Base-by-base conservation (phyloP, 352 stramenopile genomes). In the Pythium angustatum region DNA sequence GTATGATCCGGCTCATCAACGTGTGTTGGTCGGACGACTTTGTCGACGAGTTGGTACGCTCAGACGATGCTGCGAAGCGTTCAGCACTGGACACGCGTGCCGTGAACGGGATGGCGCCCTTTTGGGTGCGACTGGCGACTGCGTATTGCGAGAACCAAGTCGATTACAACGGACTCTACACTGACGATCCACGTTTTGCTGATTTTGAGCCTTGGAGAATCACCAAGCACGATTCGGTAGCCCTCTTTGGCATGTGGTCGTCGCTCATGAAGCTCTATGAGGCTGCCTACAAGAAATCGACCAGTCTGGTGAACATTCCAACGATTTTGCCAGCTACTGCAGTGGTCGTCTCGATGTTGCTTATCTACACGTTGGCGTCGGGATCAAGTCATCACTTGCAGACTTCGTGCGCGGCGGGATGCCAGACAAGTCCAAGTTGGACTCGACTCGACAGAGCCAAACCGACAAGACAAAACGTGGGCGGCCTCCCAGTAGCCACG, bases 401-500 rank as follows among this genome's bases (percentile, higher is more conserved):
- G 22, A 11, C 11, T 58, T 60, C 36, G 53, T 36, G 27, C 38
- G 40, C 24, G 53, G 36, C n/a, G 36, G 53, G 6, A 60, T 60
- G 53, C 53, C 34, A 38, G 22, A 60, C 7, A 27, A 34, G 8
- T 8, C 34, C 5, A 12, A 50, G n/a, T 12, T 60, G 26, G 53
- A 60, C 53, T 50, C n/a, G 53, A 60, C 53, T 50, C 53, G 22
- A 48, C 26, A 5, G 36, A 50, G 53, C 4, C 22, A n/a, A 34
- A 50, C 5, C 53, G 36, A 17, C 14, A 50, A 60, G 34, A 60
- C 8, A 43, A 14, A 7, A 22, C n/a, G n/a, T n/a, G n/a, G n/a
- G n/a, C n/a, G n/a, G n/a, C n/a, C n/a, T n/a, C n/a, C n/a, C n/a
- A n/a, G n/a, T n/a, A n/a, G n/a, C n/a, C n/a, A n/a, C n/a, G n/a